Evolutionary conservation across 306 rosid species (phyloP), one percentile per base, ranked within the genome.

Genomic region (Argentina anserina): DNA sequence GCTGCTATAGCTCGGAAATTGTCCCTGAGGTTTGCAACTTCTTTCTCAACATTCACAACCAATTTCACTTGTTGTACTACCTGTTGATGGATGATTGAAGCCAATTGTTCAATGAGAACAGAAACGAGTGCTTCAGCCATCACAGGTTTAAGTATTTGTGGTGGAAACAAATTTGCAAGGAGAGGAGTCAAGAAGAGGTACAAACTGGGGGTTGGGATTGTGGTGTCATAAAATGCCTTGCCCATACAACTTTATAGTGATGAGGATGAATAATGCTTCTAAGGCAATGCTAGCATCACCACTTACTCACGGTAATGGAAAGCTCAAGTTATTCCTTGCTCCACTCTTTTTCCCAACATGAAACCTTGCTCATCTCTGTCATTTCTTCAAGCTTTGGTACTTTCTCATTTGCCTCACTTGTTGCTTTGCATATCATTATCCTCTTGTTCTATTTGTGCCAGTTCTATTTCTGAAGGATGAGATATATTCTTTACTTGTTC

Each of bases 121-220:
- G 73, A 66, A 46, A 75, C 0, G 23, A 75, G 42, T 18, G 69
- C 69, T 65, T 65, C 69, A 40, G 50, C 50, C 69, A 65, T 65
- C 23, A 9, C 6, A 53, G 21, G 9, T n/a, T 52, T 23, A 18
- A 14, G 10, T 6, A 7, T 4, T 20, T 20, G 55, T 20, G 21
- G 25, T 20, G 26, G 56, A 49, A 49, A 46, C 25, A 49, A 29
- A 59, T 29, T 9, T 59, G n/a, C 28, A 59, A 59, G 1, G 65
- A 15, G 6, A 15, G 39, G 20, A 61, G 14, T 59, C 1, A 15
- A 21, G 20, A 61, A 15, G 8, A 7, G 3, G 6, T 31, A 18
- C 41, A 61, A 61, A 31, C 21, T 61, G 17, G 6, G 23, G 41
- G 20, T 61, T 17, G 10, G 13, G 66, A 4, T 61, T 61, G 66